phyloP scores from a whole-genome alignment of 2,329 filamentous ascomycete species.

The Scytalidium sp. region DNA sequence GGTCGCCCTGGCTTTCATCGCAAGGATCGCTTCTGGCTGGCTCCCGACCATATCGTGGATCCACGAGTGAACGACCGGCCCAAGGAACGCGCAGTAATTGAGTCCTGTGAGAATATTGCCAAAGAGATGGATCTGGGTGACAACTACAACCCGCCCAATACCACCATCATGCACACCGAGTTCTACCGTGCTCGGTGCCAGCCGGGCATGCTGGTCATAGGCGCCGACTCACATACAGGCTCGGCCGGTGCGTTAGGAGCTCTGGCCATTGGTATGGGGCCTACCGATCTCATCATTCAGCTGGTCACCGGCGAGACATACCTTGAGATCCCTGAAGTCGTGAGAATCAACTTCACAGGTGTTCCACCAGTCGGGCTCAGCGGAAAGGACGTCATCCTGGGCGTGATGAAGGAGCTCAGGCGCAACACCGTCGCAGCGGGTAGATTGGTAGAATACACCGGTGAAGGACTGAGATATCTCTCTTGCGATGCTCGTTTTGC shows the following conservation, averaged over 20 bases:
- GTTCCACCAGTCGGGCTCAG: slow-evolving; percentile 33
- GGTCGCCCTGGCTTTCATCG: slow-evolving; percentile 41
- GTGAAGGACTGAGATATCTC: slow-evolving; percentile 35
- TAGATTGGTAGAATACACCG: slow-evolving; percentile 43
- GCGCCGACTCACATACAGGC: slow-evolving; percentile 44
- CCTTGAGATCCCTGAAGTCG: slow-evolving; percentile 42
- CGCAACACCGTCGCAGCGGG: slow-evolving; percentile 43
- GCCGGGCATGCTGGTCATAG: slow-evolving; percentile 41
- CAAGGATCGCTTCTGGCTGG: slow-evolving; percentile 49
- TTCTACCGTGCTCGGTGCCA: slow-evolving; percentile 41
- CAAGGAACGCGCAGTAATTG: slow-evolving; percentile 32
- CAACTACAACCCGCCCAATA: slow-evolving; percentile 19
- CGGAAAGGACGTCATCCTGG: slow-evolving; percentile 44
- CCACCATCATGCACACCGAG: slow-evolving; percentile 45
- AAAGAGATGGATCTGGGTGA: slow-evolving; percentile 18
- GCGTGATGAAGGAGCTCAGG: slow-evolving; percentile 40
- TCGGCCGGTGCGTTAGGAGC: slow-evolving; percentile 38
- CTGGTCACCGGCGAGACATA: slow-evolving; percentile 44
- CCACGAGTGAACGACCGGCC: slow-evolving; percentile 36
- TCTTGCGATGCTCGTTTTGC: slow-evolving; percentile 43
- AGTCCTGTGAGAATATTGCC: slow-evolving; percentile 31
- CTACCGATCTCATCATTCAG: slow-evolving; percentile 41
- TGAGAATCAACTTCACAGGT: slow-evolving; percentile 36
- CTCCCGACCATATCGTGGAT: slow-evolving; percentile 45
- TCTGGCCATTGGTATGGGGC: slow-evolving; percentile 41